phyloP scores from a whole-genome alignment of 345 rosid species.

The Gossypium stocksii region DNA sequence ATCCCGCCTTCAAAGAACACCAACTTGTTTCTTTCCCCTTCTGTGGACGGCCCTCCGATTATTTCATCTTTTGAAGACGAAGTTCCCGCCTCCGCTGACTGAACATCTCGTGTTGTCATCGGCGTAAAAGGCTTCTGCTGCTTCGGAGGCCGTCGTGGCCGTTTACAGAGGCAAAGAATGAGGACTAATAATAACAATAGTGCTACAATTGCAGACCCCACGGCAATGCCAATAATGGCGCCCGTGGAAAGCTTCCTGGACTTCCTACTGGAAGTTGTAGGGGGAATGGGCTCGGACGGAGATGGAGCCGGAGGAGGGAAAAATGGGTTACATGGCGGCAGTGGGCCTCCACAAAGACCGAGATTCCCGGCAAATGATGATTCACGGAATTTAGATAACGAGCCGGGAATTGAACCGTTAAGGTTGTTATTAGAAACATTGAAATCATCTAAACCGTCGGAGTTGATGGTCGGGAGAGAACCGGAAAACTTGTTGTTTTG shows the following conservation, averaged over 20 bases:
- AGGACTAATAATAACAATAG: constrained; percentile 46
- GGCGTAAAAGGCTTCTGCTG: constrained; percentile 34
- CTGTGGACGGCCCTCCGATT: constrained; percentile 56
- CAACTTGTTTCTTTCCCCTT: constrained; percentile 75
- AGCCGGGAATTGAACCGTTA: constrained; percentile 73
- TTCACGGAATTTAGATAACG: constrained; percentile 39
- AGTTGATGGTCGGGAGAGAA: constrained; percentile 49
- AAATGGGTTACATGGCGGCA: constrained; percentile 65
- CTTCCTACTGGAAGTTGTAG: constrained; percentile 21
- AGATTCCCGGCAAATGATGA: constrained; percentile 66
- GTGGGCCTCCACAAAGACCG: constrained; percentile 79
- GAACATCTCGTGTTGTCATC: constrained; percentile 22
- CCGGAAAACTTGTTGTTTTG: constrained; percentile 68
- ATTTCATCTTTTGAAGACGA: constrained; percentile 87
- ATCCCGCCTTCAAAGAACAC: constrained; percentile 87
- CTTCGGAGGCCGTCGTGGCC: constrained; percentile 28
- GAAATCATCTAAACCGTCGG: constrained; percentile 36
- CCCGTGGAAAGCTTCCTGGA: constrained; percentile 57
- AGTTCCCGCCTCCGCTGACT: constrained; percentile 46
- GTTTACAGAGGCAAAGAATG: constrained; percentile 46
- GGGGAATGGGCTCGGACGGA: constrained; percentile 33
- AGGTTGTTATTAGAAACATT: constrained; percentile 70
- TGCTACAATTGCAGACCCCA: constrained; percentile 38
- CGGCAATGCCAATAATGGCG: constrained; percentile 59
- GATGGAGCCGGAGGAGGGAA: constrained; percentile 66